Conservation (phyloP, 257 asterid species). For the Solanum lignicaule region DNA sequence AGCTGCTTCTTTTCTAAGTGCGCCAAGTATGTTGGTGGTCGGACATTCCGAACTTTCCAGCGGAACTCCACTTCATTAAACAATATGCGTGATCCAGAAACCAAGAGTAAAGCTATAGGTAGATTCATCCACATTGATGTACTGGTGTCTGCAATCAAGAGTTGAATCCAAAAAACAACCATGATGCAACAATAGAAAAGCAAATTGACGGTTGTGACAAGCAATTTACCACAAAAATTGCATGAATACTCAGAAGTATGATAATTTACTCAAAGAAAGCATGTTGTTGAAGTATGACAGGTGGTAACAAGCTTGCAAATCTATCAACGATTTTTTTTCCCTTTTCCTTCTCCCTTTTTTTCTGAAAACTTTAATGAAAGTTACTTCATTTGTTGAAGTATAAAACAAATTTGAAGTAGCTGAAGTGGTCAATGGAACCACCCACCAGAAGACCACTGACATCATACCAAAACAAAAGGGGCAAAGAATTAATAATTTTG, state of each 20-base stretch:
- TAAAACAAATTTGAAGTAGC: background rate
- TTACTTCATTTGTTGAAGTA: background rate
- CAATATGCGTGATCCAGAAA: conserved; percentile 60
- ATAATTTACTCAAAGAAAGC: background rate
- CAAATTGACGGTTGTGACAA: background rate
- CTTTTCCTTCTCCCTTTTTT: background rate
- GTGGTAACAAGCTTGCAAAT: background rate
- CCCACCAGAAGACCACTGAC: background rate
- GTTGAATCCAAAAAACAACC: background rate
- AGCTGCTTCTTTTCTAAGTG: conserved; percentile 89
- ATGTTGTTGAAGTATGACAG: background rate
- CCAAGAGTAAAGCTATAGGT: conserved; percentile 77
- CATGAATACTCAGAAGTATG: background rate
- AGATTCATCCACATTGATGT: conserved; percentile 91
- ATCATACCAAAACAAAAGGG: background rate
- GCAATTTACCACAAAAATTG: background rate
- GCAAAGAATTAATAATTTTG: background rate
- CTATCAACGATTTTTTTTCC: background rate
- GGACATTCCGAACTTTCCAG: conserved; percentile 55
- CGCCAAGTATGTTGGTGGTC: conserved; percentile 53
- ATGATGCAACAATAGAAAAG: background rate
- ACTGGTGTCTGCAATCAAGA: conserved; percentile 71
- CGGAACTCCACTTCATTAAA: conserved; percentile 72
- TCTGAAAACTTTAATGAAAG: background rate
- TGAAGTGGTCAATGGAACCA: background rate